Base-by-base conservation (phyloP, 768 basidiomycete species). In the Hericium erinaceus region DNA sequence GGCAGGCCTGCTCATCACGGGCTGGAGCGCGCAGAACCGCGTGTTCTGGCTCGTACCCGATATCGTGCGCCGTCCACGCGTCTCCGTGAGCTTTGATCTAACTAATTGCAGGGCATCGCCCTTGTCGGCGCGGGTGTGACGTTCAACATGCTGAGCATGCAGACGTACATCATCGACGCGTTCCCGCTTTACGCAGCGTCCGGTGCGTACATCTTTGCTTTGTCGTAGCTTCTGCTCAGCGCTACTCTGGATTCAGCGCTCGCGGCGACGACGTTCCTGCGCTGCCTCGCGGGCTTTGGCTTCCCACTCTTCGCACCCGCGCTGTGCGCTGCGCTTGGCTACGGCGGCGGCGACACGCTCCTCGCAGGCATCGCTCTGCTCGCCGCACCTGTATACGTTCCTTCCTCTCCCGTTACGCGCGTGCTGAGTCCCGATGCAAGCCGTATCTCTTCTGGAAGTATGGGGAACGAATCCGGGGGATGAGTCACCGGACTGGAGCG, bases 271-370 rank as follows among this genome's bases (percentile, higher is more conserved):
- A 72, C 83, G 0, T 85, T 69, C 66, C 66, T 89, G 10, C 81
- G 89, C 26, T 81, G 84, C 0, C 56, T 88, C 0, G 80, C 81
- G 1, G 89, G 89, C 0, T 90, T 88, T 54, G 82, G 77, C 1
- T 89, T 92, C 66, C 89, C 89, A 2, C 70, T 91, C n/a, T 91
- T 91, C 62, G 85, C 83, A 3, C 82, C 84, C 20, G 72, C 77
- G 39, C 85, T 90, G 81, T 89, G 80, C 68, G 67, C 72, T 1
- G 70, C 72, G 15, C 72, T 90, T 0, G 89, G 87, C 4, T 85
- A 84, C 57, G 89, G 88, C 0, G 84, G 82, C 59, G 85, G 85
- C 7, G 69, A 82, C 60, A 85, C 87, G 0, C 73, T 90, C 2
- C 73, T 91, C 4, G 87, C 87, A 0, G 75, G 66, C 10, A 61